Conservation (phyloP, 2,329 filamentous ascomycete genomes). For the Zasmidium cellare region DNA sequence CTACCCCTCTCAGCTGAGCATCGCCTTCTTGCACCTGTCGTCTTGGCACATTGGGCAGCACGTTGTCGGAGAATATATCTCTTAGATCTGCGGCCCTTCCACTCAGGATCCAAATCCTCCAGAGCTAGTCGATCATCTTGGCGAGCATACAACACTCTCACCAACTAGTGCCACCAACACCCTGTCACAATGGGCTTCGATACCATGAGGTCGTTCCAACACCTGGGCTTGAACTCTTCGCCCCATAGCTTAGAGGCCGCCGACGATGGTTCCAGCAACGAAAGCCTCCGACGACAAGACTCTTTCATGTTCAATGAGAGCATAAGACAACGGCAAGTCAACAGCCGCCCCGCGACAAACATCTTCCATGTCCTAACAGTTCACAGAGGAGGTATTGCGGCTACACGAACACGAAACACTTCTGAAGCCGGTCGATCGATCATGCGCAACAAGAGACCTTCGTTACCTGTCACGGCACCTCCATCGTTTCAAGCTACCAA, state of each 20-base stretch:
- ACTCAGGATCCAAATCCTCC: background rate
- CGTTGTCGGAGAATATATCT: constrained; percentile 7
- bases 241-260: constrained; percentile 7
- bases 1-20: constrained; percentile 17
- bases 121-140: background rate
- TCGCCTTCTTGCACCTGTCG: background rate
- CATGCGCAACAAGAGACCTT: constrained; percentile 18
- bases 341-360: background rate
- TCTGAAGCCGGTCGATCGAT: constrained; percentile 13
- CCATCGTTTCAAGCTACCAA: constrained; percentile 28
- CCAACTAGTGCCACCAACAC: background rate
- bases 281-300: constrained; percentile 19
- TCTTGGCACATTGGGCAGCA: background rate
- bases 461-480: constrained; percentile 21
- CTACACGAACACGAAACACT: background rate
- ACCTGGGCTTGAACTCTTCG: constrained; percentile 15
- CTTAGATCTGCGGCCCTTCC: background rate
- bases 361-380: constrained; percentile 10
- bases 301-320: constrained; percentile 20
- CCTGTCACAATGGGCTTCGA: constrained; percentile 22
- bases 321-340: constrained; percentile 3
- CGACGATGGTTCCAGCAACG: constrained; percentile 7
- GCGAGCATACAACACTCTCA: background rate
- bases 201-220: constrained; percentile 23
- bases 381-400: constrained; percentile 3